These are phyloP conservation scores for Golovinomyces cichoracearum DNA, from an alignment of 2,329 filamentous ascomycete genomes.

Conservation along the genomic window DNA sequence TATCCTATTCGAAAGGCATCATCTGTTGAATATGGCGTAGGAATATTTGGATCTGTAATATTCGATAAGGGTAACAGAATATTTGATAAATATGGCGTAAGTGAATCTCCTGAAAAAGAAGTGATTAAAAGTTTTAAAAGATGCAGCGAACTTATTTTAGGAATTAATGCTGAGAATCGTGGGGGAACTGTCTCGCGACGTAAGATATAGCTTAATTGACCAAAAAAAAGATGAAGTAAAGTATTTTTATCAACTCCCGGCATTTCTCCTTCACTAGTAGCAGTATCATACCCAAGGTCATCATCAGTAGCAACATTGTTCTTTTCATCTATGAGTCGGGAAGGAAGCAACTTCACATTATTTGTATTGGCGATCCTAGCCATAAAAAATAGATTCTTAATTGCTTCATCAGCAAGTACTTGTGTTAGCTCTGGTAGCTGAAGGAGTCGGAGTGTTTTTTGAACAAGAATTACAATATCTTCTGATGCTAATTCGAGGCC, in stretches of 20 bases:
- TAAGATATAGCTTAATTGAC: conserved; percentile 51
- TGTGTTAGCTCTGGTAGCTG: conserved; percentile 40
- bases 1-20: conserved; percentile 41
- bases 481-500: conserved; percentile 41
- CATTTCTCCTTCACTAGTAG: conserved; percentile 19
- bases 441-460: conserved; percentile 26
- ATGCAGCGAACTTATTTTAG: conserved; percentile 51
- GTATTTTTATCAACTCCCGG: conserved; percentile 21
- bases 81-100: conserved; percentile 36
- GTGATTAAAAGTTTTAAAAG: conserved; percentile 45
- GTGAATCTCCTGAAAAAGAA: conserved; percentile 29
- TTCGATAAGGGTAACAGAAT: conserved; percentile 50
- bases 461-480: conserved; percentile 34
- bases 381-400: conserved; percentile 63
- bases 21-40: conserved; percentile 44
- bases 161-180: conserved; percentile 34
- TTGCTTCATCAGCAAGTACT: conserved; percentile 49
- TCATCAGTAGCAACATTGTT: background rate
- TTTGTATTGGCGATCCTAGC: conserved; percentile 38
- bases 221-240: conserved; percentile 49
- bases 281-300: conserved; percentile 12
- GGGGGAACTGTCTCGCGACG: conserved; percentile 47
- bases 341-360: conserved; percentile 16
- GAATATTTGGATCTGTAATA: conserved; percentile 55
- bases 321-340: conserved; percentile 17